phyloP scores from a whole-genome alignment of 2,329 filamentous ascomycete genomes.

The Graphilbum sp. region DNA sequence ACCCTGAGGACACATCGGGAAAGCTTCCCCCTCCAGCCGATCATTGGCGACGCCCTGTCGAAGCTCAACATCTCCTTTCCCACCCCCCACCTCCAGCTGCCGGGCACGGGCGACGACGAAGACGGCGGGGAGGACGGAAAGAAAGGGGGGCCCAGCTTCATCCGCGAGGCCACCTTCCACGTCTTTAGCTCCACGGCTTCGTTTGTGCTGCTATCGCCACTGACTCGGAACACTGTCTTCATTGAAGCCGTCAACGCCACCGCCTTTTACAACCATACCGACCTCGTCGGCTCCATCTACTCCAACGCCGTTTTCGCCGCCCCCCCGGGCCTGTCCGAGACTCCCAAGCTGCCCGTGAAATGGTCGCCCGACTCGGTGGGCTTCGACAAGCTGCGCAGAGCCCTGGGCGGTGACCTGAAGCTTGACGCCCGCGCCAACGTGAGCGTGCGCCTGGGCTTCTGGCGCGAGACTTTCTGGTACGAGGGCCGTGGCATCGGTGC shows the following conservation, averaged over 20 bases:
- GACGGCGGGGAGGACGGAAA: slow-evolving; percentile 18
- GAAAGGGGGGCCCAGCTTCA: slow-evolving; percentile 37
- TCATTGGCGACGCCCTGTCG: slow-evolving; percentile 57
- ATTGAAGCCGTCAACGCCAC: slow-evolving; percentile 71
- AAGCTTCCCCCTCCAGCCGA: slow-evolving; percentile 58
- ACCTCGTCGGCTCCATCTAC: slow-evolving; percentile 60
- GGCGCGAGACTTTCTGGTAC: slow-evolving; percentile 58
- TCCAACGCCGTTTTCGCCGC: slow-evolving; percentile 62
- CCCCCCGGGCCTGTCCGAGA: slow-evolving; percentile 54
- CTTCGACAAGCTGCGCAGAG: slow-evolving; percentile 64
- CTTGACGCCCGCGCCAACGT: slow-evolving; percentile 66
- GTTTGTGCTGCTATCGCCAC: slow-evolving; percentile 68
- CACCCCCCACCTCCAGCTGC: slow-evolving; percentile 42
- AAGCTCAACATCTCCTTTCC: slow-evolving; percentile 54
- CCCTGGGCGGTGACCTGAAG: slow-evolving; percentile 64
- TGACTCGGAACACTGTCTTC: slow-evolving; percentile 55
- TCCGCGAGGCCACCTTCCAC: slow-evolving; percentile 75
- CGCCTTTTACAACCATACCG: slow-evolving; percentile 67
- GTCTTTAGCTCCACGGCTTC: slow-evolving; percentile 72
- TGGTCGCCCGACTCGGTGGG: slow-evolving; percentile 66
- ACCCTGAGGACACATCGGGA: slow-evolving; percentile 53
- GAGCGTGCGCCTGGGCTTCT: slow-evolving; percentile 56
- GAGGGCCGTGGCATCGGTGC: slow-evolving; percentile 54
- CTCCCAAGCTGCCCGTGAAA: slow-evolving; percentile 65
- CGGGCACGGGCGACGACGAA: slow-evolving; percentile 16